Evolutionary conservation across 192 early-diverging fungal genomes (phyloP), one percentile per base, ranked within the genome.

Genomic region (Entomortierella parvispora): DNA sequence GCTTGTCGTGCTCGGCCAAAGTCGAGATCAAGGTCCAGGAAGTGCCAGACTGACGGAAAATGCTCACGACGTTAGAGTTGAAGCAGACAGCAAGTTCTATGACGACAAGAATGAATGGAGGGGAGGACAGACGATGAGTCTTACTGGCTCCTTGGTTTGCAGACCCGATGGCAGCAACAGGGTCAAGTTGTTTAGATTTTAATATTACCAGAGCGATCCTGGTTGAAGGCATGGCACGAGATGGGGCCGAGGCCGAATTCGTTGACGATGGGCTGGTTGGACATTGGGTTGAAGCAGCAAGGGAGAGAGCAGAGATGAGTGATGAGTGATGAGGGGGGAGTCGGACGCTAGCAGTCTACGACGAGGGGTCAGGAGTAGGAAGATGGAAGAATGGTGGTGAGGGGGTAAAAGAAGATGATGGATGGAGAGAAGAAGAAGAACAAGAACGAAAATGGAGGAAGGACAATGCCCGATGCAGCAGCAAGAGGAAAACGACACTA

Each of bases 191-290:
- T n/a, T n/a, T n/a, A n/a, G n/a, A n/a, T n/a, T n/a, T n/a, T 32
- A 28, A 54, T 8, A n/a, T 79, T 88, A 95, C 95, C 87, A 48
- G 93, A 86, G 72, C 91, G 87, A 86, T 97, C 92, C 60, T 87
- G 80, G 87, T 97, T 97, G 80, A 97, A 99, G 22, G 94, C 81
- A 78, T 98, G 93, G 67, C 93, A 90, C n/a, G 96, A 95, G 71
- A 99, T 94, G 68, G 94, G 92, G 40, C 88, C 90, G 64, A 82
- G 70, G 33, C 82, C 80, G 58, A 94, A 77, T 43, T 75, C 71
- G 52, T 61, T 66, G 50, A 75, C 55, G 51, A 55, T 61, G 51
- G 71, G 71, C n/a, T 11, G 2, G 23, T 66, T 58, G 25, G 52
- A 3, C 71, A 75, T 74, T 18, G 47, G 23, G 9, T 22, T 22